Base-by-base conservation (phyloP, 2,329 filamentous ascomycete species). In the Penicillium frequentans region DNA sequence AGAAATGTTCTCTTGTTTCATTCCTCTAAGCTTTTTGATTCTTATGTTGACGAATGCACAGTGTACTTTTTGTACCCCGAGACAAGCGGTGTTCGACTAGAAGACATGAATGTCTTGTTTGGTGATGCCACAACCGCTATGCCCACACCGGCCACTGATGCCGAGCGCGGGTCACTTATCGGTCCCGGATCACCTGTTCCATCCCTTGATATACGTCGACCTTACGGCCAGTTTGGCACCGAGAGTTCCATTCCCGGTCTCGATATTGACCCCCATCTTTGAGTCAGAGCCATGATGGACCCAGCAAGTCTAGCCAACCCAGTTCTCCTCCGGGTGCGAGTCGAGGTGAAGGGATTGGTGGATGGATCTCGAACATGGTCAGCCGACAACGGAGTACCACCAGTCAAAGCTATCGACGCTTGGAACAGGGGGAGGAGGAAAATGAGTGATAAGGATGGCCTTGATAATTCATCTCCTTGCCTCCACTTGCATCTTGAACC, bases 51-150 rank as follows among this genome's bases (percentile, higher is more conserved):
- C 14, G 5, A 24, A 23, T 4, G 21, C 16, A 48, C 26, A 97
- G 95, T 99, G 8, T 99, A 93, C 77, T 98, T 98, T 77, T 85
- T 96, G 65, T 99, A 98, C 73, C 95, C 95, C 29, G 95, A 99
- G 76, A 99, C 95, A 0, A 95, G 93, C 65, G 96, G 96, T 68
- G 88, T 99, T 56, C 89, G 93, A 56, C 83, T 99, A 50, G 95
- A 99, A 77, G 95, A 99, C 66, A 99, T 99, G 95, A 91, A 96
- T 72, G 84, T 86, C 3, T 79, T 99, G 16, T 99, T 99, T 70
- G 95, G 95, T 63, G 95, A 99, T 74, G 90, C 93, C 35, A 95
- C 90, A 26, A 93, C 91, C 2, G 85, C 88, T 11, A 88, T 90
- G 77, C 85, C 86, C 5, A 96, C 93, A 0, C 93, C 93, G 1